phyloP scores from a whole-genome alignment of 495 filamentous ascomycete genomes.

The Terfezia claveryi region DNA sequence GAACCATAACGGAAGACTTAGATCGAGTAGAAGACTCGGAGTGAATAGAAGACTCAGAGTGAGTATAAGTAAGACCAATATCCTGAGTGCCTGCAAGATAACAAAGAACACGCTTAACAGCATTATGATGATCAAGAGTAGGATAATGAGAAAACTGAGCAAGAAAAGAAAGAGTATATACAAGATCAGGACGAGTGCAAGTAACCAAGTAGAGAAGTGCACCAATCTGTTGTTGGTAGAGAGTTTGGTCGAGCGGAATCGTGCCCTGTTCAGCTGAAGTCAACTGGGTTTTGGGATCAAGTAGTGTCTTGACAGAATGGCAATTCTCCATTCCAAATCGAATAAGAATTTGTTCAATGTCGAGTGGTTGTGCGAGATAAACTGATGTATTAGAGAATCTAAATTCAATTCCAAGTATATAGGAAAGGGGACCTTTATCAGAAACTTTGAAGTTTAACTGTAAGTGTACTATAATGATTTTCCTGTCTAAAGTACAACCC shows the following conservation, averaged over 20 bases:
- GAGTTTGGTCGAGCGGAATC: not conserved
- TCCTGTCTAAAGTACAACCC: not conserved
- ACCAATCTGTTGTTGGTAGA: constrained; percentile 3
- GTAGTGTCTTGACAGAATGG: not conserved
- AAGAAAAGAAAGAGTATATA: constrained; percentile 1
- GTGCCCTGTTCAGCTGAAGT: not conserved
- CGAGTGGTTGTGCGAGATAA: not conserved
- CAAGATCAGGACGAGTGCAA: constrained; percentile 8
- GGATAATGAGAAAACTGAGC: constrained; percentile 2
- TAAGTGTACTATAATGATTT: not conserved
- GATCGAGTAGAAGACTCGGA: too few species aligned
- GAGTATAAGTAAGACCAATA: not conserved
- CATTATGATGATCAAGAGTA: not conserved
- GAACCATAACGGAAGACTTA: too few species aligned
- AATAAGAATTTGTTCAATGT: not conserved
- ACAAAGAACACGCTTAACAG: constrained; percentile 1
- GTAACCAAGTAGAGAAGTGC: constrained; percentile 4
- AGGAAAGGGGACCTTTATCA: not conserved
- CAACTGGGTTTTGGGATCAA: not conserved
- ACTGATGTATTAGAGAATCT: not conserved
- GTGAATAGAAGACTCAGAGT: too few species aligned
- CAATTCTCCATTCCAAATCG: not conserved
- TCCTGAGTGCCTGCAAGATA: not conserved
- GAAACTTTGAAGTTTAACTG: not conserved
- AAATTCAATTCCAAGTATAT: not conserved